Conservation (phyloP, 148 eudicot species). For the Fagopyrum esculentum region DNA sequence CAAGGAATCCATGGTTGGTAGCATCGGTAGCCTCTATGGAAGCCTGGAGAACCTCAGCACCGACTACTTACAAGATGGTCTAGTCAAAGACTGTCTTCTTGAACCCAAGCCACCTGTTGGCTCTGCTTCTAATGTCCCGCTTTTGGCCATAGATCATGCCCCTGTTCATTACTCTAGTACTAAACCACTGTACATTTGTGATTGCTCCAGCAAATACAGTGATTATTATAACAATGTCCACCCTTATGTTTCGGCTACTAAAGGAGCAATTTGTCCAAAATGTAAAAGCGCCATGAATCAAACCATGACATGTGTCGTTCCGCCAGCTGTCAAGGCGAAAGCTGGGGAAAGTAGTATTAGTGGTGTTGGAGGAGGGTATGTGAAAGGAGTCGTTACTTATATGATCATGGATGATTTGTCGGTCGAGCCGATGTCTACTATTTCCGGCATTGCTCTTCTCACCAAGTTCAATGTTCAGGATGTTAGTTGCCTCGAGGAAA, state of each 20-base stretch:
- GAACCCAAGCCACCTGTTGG: not conserved
- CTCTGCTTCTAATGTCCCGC: not conserved
- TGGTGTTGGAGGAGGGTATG: not conserved
- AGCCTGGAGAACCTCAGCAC: not conserved
- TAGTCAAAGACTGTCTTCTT: not conserved
- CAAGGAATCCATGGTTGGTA: not conserved
- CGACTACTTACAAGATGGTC: not conserved
- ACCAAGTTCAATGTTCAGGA: constrained; percentile 7
- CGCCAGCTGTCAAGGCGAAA: not conserved
- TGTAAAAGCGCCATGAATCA: not conserved
- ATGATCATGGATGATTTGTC: constrained; percentile 12
- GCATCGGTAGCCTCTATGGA: too few species aligned
- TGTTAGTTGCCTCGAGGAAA: not conserved
- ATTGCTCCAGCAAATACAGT: too few species aligned
- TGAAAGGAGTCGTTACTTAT: not conserved
- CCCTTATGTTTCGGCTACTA: not conserved
- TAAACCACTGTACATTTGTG: not conserved
- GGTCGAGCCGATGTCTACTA: not conserved
- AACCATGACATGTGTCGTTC: not conserved
- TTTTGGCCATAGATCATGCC: not conserved
- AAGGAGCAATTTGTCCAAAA: not conserved
- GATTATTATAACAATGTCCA: too few species aligned
- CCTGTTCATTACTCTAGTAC: not conserved
- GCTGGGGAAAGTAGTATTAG: too few species aligned
- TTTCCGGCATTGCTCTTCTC: not conserved